A percentile compares a stretch with the other conserved stretches of the same genome.
Evolutionary conservation across 805 yeast species (phyloP).

Genomic region (Candida xiaguanensis): DNA sequence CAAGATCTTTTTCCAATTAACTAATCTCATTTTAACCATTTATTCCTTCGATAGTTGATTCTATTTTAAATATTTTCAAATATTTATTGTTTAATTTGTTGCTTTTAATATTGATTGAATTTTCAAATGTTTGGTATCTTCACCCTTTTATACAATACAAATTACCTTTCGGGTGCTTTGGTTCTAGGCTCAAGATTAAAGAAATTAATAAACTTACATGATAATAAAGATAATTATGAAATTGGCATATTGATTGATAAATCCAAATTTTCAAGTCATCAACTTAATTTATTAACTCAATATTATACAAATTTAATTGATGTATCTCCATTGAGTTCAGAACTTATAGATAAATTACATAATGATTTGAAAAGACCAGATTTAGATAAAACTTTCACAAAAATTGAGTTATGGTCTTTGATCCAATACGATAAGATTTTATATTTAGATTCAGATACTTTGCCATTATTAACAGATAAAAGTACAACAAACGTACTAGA

Average conservation of each 20-base stretch:
- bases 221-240: slow-evolving; percentile 9
- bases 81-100: too few relatives aligned
- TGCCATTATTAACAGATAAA: slow-evolving; percentile 36
- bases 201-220: slow-evolving; percentile 12
- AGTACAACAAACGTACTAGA: slow-evolving; percentile 22
- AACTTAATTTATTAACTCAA: slow-evolving; percentile 21
- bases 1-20: neutral
- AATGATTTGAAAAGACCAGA: slow-evolving; percentile 49
- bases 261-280: slow-evolving; percentile 21
- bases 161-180: slow-evolving; percentile 56
- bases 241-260: slow-evolving; percentile 34
- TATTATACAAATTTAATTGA: slow-evolving; percentile 31
- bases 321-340: slow-evolving; percentile 22
- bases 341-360: slow-evolving; percentile 21
- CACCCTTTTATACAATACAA: slow-evolving; percentile 47
- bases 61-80: too few relatives aligned
- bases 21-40: neutral
- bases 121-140: slow-evolving; percentile 40
- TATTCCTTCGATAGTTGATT: too few relatives aligned
- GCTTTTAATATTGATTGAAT: slow-evolving; percentile 9
- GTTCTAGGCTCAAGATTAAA: slow-evolving; percentile 41
- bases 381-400: slow-evolving; percentile 50
- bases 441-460: slow-evolving; percentile 64
- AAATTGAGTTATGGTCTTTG: slow-evolving; percentile 54
- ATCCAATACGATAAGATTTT: slow-evolving; percentile 43